phyloP scores from a whole-genome alignment of 2,329 filamentous ascomycete genomes.

The Fusarium sp. region DNA sequence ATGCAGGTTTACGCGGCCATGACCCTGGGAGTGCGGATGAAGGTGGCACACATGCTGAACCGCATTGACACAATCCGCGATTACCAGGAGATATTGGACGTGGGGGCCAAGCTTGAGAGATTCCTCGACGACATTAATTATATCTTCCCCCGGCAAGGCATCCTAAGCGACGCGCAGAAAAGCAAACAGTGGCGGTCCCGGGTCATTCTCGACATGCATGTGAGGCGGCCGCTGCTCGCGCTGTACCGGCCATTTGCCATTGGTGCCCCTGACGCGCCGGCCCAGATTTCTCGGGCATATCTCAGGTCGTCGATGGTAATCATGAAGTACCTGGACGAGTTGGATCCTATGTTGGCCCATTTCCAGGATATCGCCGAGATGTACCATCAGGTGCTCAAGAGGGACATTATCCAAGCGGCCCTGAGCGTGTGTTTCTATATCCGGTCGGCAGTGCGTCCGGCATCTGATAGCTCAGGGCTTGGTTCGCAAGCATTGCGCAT shows the following conservation, averaged over 20 bases:
- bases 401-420: slow-evolving; percentile 67
- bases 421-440: slow-evolving; percentile 69
- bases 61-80: slow-evolving; percentile 65
- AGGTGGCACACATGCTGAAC: slow-evolving; percentile 62
- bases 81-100: slow-evolving; percentile 64
- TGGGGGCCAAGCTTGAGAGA: slow-evolving; percentile 65
- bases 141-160: slow-evolving; percentile 61
- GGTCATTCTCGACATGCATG: slow-evolving; percentile 66
- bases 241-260: slow-evolving; percentile 68
- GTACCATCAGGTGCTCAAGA: slow-evolving; percentile 65
- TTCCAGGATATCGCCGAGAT: slow-evolving; percentile 63
- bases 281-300: slow-evolving; percentile 64
- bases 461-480: slow-evolving; percentile 45
- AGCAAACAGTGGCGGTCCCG: slow-evolving; percentile 65
- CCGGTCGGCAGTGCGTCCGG: slow-evolving; percentile 48
- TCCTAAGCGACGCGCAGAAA: slow-evolving; percentile 56
- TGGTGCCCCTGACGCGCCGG: slow-evolving; percentile 61
- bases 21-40: slow-evolving; percentile 62
- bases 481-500: slow-evolving; percentile 49
- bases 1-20: slow-evolving; percentile 66
- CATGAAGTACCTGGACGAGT: slow-evolving; percentile 66
- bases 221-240: slow-evolving; percentile 63
- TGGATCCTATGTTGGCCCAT: slow-evolving; percentile 60
- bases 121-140: slow-evolving; percentile 67
- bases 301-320: slow-evolving; percentile 67